Conservation (phyloP, 2,329 filamentous ascomycete genomes). For the Epichloe sylvatica region DNA sequence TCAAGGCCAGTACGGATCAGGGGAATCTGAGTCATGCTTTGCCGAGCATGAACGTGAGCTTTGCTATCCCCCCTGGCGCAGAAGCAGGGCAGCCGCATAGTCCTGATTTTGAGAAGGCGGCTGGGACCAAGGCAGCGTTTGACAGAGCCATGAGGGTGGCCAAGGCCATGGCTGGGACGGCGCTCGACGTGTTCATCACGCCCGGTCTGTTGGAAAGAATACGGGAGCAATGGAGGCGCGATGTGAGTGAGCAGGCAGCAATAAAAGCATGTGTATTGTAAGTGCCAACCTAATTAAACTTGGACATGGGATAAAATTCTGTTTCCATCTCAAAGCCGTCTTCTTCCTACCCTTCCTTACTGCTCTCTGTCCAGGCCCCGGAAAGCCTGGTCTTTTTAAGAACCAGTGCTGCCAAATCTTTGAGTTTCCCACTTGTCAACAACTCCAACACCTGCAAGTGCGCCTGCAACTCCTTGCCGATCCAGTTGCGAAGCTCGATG, state of each 20-base stretch:
- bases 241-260: neutral
- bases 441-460: conserved; percentile 41
- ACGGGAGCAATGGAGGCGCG: conserved; percentile 14
- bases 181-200: conserved; percentile 30
- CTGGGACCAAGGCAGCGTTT: conserved; percentile 34
- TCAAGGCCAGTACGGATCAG: conserved; percentile 41
- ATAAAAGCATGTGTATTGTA: neutral
- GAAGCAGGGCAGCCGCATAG: conserved; percentile 32
- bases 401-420: conserved; percentile 12
- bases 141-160: conserved; percentile 26
- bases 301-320: too few species aligned
- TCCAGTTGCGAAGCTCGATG: conserved; percentile 38
- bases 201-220: conserved; percentile 26
- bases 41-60: conserved; percentile 39
- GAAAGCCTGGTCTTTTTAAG: conserved; percentile 15
- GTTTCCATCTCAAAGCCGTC: too few species aligned
- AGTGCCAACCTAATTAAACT: too few species aligned
- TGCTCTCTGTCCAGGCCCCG: conserved; percentile 7
- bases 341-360: too few species aligned
- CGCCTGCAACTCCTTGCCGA: conserved; percentile 28
- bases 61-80: conserved; percentile 31
- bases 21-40: conserved; percentile 42
- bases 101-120: conserved; percentile 35
- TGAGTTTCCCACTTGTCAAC: conserved; percentile 32
- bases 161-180: conserved; percentile 34